Conservation (phyloP, 164 flowering plant genomes). For the Platanus orientalis region DNA sequence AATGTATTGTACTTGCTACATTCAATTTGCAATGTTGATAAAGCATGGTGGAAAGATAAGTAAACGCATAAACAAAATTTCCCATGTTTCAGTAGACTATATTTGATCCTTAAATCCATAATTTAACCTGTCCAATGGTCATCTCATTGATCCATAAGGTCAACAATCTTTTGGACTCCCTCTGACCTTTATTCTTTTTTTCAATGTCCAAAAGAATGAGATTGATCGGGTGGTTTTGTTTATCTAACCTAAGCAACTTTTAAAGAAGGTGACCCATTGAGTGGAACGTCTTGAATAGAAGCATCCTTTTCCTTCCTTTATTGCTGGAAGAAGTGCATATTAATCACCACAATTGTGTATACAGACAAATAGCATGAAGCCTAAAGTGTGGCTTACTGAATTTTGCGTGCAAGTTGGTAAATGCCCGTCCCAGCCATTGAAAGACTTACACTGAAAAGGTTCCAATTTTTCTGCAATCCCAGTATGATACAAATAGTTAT, state of each 20-base stretch:
- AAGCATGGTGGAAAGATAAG: too few relatives aligned
- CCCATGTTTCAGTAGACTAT: background rate
- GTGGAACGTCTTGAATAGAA: slow-evolving; percentile 29
- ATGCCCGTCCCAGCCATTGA: slow-evolving; percentile 75
- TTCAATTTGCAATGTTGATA: background rate
- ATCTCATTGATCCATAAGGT: background rate
- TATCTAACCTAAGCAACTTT: slow-evolving; percentile 43
- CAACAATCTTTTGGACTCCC: background rate
- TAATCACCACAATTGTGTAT: too few relatives aligned
- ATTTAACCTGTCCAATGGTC: background rate
- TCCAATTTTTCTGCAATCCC: slow-evolving; percentile 66
- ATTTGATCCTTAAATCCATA: background rate
- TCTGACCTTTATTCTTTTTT: background rate
- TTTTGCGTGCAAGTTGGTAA: slow-evolving; percentile 64
- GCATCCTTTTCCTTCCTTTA: slow-evolving; percentile 32
- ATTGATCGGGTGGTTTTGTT: background rate
- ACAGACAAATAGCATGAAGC: too few relatives aligned
- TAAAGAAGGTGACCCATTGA: too few relatives aligned
- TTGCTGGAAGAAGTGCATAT: slow-evolving; percentile 21
- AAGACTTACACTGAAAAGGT: slow-evolving; percentile 68
- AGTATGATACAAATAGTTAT: background rate
- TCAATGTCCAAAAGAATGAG: background rate
- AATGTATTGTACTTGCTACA: background rate
- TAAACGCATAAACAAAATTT: background rate
- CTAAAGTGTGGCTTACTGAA: slow-evolving; percentile 28